phyloP scores from a whole-genome alignment of 345 rosid genomes.

The Syzygium grande region DNA sequence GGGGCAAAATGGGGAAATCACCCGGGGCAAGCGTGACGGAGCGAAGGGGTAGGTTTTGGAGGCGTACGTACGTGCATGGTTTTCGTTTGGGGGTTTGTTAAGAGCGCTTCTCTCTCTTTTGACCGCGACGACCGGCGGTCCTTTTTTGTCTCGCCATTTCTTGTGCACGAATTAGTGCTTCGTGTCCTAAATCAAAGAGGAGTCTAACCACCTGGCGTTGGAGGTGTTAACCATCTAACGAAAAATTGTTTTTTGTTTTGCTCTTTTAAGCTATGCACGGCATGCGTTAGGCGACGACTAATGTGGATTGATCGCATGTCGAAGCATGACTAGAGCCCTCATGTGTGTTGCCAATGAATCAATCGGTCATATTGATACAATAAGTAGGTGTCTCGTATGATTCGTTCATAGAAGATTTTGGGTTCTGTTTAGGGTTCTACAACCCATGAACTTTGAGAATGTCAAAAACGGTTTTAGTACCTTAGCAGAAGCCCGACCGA shows the following conservation, averaged over 20 bases:
- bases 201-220: not conserved
- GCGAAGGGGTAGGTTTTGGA: not conserved
- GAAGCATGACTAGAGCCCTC: not conserved
- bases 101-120: not conserved
- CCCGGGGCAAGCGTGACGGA: not conserved
- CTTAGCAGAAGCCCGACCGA: not conserved
- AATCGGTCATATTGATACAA: not conserved
- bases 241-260: not conserved
- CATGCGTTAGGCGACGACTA: too few relatives aligned
- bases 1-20: not conserved
- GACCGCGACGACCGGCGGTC: not conserved
- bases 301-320: not conserved
- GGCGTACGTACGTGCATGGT: conserved; percentile 5
- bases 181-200: not conserved
- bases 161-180: not conserved
- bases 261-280: not conserved
- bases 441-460: not conserved
- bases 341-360: not conserved
- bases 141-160: not conserved
- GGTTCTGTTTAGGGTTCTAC: not conserved
- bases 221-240: too few relatives aligned
- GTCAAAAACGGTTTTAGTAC: not conserved
- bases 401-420: not conserved
- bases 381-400: not conserved
- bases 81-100: not conserved